Base-by-base conservation (phyloP, 441 rosid genomes). In the Syzygium syzygioides region DNA sequence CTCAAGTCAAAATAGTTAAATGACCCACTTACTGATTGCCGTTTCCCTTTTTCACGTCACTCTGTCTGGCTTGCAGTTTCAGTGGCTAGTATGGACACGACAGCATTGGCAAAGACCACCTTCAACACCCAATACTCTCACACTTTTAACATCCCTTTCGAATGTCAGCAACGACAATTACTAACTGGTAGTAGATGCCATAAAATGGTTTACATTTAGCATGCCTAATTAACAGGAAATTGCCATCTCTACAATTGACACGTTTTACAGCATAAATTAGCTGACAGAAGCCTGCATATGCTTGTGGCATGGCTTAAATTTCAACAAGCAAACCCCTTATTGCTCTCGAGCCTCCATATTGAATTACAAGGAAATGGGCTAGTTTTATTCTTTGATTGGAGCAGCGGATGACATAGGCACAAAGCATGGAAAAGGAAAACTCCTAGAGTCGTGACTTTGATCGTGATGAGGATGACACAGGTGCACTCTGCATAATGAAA, bases 371-470 rank as follows among this genome's bases (percentile, higher is more conserved):
- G 50, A 34, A 37, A 55, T 85, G 41, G 19, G 41, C 9, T 11
- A 57, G 0, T 2, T 85, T 37, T 54, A 55, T 55, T 32, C 87
- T 32, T 20, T 50, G 87, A 34, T 34, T 26, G 86, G 60, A 15
- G 86, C 86, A 50, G 59, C 86, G 1, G 59, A 52, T 23, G 53
- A 32, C 48, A 53, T 23, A 25, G 53, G 50, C 26, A 80, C 55
- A 48, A 23, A 60, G 68, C 68, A 60, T 41, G 83, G 28, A 11
- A 76, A 76, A 41, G n/a, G 83, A 12, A 76, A 17, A 52, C n/a
- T 57, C 89, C 93, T 94, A 94, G 86, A 95, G 93, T 55, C 95
- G 95, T 3, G 97, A 92, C 90, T 88, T 92, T 45, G 95, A 86
- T 23, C 87, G 89, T 34, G 91, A 25, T 45, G 83, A 76, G 83